Evolutionary conservation across 345 rosid genomes (phyloP), one percentile per base, ranked within the genome.

Genomic region (Atalantia buxifolia): DNA sequence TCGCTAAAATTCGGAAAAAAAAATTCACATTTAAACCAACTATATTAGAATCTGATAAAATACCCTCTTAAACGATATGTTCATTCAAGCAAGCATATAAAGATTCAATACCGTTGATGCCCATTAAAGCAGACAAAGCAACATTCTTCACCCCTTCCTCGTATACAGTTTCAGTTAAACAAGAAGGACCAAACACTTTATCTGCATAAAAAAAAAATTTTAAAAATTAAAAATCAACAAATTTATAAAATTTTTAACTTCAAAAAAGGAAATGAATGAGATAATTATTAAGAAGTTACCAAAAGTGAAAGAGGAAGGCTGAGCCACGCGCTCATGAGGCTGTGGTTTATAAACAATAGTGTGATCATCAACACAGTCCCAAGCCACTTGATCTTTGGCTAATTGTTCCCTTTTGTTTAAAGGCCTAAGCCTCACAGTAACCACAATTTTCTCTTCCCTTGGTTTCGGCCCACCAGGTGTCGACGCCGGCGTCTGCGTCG

Each of bases 101-200:
- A 21, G 7, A 35, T 61, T 53, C 61, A 22, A 27, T 88, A 97
- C 99, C 99, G 69, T 97, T 94, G 27, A 97, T 97, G 85, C 99
- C 99, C 88, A 84, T 92, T 85, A 97, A 84, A 73, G 98, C 93
- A 69, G 99, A 97, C 84, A 97, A 82, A 59, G 99, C 99, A 85
- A 97, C 97, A 80, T 91, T 89, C 92, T 97, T 97, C 48, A 97
- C 99, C 77, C 98, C 99, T 68, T 92, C 95, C 82, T 96, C 98
- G 59, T 97, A 94, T 74, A 97, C 99, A 71, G 85, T 48, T 75
- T 97, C 98, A 21, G 98, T 94, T 66, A 89, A 63, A 81, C 84
- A 80, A 40, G 84, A 83, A 57, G 98, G 97, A 77, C 96, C 98
- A 84, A 94, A 97, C 42, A 97, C 99, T 86, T 92, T 93, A 84